Evolutionary conservation across 345 rosid genomes (phyloP), one percentile per base, ranked within the genome.

Genomic region (Jatropha curcas): DNA sequence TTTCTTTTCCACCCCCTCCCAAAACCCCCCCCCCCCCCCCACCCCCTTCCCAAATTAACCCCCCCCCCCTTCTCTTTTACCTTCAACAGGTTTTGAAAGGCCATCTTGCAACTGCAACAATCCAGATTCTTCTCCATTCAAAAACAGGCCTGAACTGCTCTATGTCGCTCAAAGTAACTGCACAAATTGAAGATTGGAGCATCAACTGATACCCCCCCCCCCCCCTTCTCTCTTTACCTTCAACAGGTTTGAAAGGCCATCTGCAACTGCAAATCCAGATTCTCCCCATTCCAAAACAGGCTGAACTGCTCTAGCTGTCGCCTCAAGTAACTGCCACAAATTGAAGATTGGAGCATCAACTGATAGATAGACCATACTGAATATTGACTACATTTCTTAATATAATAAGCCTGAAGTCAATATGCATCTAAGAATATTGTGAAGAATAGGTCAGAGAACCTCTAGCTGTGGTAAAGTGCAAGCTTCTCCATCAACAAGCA

Each of bases 401-500:
- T 4, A 27, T 65, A 10, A 45, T 4, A 43, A 65, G n/a, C 55
- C 55, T 65, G 0, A 5, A 41, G 24, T 24, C 50, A 63, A 63
- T 35, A 39, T 39, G 45, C 30, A 60, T 43, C 28, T 62, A 30
- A 39, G 7, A 11, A 27, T 24, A 19, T 30, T 30, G 63, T 68
- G 37, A 59, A 27, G 17, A 65, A 24, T 45, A 58, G 19, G 65
- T 31, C 43, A 77, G 13, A 72, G 70, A 25, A 94, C 98, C 97
- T 94, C 98, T 5, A 94, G 85, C 74, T 94, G 97, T 12, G 97
- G 98, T 80, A 90, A 81, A 35, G 98, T 94, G 81, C 98, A 92
- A 74, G 97, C 98, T 85, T 94, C 98, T 55, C 97, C 98, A 66
- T 94, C 97, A 28, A 94, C 93, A 59, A 94, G 98, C 90, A 94